A percentile compares a stretch with the other conserved stretches of the same genome.
phyloP scores from a whole-genome alignment of 306 rosid genomes.

The Comarum palustre region DNA sequence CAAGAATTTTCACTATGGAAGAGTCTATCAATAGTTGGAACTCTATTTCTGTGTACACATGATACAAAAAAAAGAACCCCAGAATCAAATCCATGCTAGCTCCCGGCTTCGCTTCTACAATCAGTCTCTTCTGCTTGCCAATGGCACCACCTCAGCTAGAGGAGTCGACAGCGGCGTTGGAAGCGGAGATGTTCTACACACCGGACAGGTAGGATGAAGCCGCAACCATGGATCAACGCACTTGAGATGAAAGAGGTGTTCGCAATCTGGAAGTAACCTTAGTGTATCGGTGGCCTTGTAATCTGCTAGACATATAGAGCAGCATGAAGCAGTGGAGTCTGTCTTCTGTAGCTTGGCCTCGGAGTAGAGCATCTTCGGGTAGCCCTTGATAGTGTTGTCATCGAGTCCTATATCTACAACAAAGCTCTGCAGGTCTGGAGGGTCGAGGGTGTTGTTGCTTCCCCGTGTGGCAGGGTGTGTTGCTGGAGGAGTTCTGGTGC shows the following conservation, averaged over 20 bases:
- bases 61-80: conserved; percentile 9
- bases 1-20: conserved; percentile 7
- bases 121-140: conserved; percentile 59
- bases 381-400: conserved; percentile 57
- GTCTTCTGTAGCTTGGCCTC: conserved; percentile 54
- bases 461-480: conserved; percentile 20
- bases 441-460: neutral
- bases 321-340: conserved; percentile 50
- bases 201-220: conserved; percentile 79
- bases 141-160: conserved; percentile 82
- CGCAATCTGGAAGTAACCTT: conserved; percentile 73
- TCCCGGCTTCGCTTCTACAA: conserved; percentile 8
- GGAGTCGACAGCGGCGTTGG: conserved; percentile 92
- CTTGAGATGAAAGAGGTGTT: conserved; percentile 62
- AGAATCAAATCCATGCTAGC: neutral
- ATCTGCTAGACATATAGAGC: conserved; percentile 81
- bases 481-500: conserved; percentile 44
- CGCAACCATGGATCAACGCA: conserved; percentile 91
- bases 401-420: conserved; percentile 68
- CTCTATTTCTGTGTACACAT: neutral
- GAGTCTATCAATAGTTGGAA: conserved; percentile 17
- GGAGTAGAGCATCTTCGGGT: conserved; percentile 66
- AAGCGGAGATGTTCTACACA: conserved; percentile 83
- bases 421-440: conserved; percentile 33
- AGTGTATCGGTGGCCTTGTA: conserved; percentile 57